Evolutionary conservation across 345 rosid genomes (phyloP).

Genomic region (Syzygium aromaticum): DNA sequence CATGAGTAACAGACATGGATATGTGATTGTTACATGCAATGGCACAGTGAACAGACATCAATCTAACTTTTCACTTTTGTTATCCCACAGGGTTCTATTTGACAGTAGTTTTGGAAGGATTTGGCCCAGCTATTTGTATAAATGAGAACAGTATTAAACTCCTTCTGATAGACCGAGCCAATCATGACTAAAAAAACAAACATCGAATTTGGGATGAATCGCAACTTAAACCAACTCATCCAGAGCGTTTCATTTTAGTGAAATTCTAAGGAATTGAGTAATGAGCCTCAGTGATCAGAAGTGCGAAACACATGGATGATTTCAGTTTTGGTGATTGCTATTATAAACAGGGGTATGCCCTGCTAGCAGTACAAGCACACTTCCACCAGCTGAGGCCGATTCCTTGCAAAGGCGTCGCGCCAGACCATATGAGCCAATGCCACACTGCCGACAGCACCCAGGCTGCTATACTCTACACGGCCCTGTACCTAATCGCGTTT

Average conservation of each 20-base stretch:
- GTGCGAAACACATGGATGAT: not conserved
- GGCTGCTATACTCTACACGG: slow-evolving; percentile 23
- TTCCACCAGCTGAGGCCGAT: slow-evolving; percentile 33
- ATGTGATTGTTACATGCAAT: not conserved
- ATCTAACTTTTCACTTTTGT: not conserved
- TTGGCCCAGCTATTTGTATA: not conserved
- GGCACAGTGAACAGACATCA: not conserved
- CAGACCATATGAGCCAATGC: slow-evolving; percentile 19
- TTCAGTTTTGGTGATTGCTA: not conserved
- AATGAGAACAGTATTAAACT: not conserved
- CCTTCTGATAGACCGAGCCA: not conserved
- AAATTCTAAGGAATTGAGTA: not conserved
- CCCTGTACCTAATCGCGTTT: slow-evolving; percentile 44
- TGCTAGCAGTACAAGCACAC: slow-evolving; percentile 44
- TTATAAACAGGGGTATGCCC: slow-evolving; percentile 32
- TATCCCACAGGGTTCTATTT: not conserved
- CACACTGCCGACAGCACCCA: slow-evolving; percentile 22
- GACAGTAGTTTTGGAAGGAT: not conserved
- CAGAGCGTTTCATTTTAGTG: not conserved
- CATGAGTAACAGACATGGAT: not conserved
- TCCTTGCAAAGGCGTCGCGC: slow-evolving; percentile 34
- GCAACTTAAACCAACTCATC: not conserved
- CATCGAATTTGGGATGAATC: not conserved
- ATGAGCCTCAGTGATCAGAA: not conserved
- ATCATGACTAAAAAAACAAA: not conserved